A percentile compares a stretch with the other conserved stretches of the same genome.
Conservation (phyloP, 768 basidiomycete genomes). For the Xerocomus brunneocitrinus region DNA sequence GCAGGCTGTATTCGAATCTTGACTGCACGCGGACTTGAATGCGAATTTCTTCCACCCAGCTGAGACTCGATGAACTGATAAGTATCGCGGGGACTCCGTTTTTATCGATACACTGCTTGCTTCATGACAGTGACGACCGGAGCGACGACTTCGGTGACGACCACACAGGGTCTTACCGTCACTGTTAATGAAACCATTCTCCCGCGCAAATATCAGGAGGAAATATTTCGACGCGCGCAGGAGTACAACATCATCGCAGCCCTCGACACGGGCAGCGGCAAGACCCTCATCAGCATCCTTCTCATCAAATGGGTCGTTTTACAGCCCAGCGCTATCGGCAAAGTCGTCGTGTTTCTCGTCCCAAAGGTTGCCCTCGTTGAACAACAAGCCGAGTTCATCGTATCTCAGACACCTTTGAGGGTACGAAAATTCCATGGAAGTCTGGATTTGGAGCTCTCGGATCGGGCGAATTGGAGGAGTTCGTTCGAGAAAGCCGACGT, state of each 20-base stretch:
- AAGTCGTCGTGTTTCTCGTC: conserved; percentile 74
- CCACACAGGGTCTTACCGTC: conserved; percentile 22
- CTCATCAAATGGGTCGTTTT: conserved; percentile 73
- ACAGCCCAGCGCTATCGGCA: conserved; percentile 45
- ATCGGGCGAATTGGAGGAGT: conserved; percentile 59
- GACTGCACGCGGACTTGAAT: conserved; percentile 28
- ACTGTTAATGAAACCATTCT: conserved; percentile 36
- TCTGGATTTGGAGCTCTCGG: conserved; percentile 65
- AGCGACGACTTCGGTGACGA: conserved; percentile 16
- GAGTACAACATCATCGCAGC: conserved; percentile 54
- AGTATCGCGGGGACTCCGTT: conserved; percentile 8
- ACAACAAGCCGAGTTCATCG: conserved; percentile 70
- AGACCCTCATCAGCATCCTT: conserved; percentile 54
- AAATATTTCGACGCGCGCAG: conserved; percentile 50
- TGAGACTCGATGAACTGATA: conserved; percentile 22
- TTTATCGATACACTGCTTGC: conserved; percentile 11
- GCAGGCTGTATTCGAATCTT: conserved; percentile 27
- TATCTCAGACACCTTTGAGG: conserved; percentile 58
- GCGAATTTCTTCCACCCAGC: conserved; percentile 1
- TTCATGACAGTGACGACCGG: conserved; percentile 25
- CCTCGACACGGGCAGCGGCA: conserved; percentile 57
- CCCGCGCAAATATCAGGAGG: conserved; percentile 51
- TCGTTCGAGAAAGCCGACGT: conserved; percentile 66
- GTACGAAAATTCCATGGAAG: conserved; percentile 69
- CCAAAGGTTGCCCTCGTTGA: conserved; percentile 83